These are phyloP conservation scores for Cordyceps tenuipes DNA, from an alignment of 2,329 filamentous ascomycete genomes.

Conservation along the genomic window DNA sequence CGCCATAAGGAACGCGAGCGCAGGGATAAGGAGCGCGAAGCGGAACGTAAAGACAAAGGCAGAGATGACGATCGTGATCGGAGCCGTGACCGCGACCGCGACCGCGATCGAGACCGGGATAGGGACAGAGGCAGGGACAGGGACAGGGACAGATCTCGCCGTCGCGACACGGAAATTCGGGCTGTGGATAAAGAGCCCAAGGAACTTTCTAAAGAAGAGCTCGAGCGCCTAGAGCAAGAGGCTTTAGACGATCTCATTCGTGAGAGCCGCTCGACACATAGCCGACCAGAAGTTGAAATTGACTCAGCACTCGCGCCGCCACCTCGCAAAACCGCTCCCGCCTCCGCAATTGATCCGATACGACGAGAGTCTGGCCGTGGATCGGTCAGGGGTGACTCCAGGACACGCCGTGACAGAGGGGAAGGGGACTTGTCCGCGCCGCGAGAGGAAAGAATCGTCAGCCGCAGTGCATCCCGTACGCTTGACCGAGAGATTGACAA, in stretches of 20 bases:
- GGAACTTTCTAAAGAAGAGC: constrained; percentile 49
- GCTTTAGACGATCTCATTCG: constrained; percentile 50
- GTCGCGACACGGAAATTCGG: constrained; percentile 24
- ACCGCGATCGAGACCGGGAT: constrained; percentile 29
- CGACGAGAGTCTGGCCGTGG: constrained; percentile 36
- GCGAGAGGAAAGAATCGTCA: constrained; percentile 24
- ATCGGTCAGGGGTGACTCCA: constrained; percentile 29
- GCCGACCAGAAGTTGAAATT: constrained; percentile 47
- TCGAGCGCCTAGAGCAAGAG: constrained; percentile 48
- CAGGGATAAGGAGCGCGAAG: constrained; percentile 28
- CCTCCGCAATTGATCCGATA: constrained; percentile 52
- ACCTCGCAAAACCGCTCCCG: constrained; percentile 42
- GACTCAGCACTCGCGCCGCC: constrained; percentile 49
- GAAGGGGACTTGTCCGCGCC: constrained; percentile 17
- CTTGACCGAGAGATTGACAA: constrained; percentile 32
- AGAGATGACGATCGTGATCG: constrained; percentile 20
- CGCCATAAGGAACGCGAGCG: constrained; percentile 32
- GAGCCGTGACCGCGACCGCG: constrained; percentile 22
- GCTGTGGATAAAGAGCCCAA: constrained; percentile 33
- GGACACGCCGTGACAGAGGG: constrained; percentile 22
- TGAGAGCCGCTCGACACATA: constrained; percentile 44
- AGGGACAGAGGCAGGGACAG: constrained; percentile 25
- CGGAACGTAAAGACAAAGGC: constrained; percentile 15
- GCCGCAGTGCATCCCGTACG: constrained; percentile 31
- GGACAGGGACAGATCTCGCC: constrained; percentile 24